Base-by-base conservation (phyloP, 805 yeast genomes). In the Debaryomyces hansenii region DNA sequence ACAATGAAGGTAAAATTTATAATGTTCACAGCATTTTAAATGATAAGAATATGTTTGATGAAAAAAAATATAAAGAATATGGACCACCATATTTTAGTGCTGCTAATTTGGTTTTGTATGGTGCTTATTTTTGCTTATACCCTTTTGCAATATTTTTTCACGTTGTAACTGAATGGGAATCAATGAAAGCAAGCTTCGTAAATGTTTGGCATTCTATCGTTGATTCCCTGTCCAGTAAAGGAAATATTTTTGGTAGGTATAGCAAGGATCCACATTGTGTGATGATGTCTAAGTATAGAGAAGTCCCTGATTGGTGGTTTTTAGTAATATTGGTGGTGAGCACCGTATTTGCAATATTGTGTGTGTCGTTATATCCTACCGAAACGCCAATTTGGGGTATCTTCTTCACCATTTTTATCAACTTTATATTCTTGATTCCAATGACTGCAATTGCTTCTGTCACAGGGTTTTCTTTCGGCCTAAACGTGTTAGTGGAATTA, bases 291-390 rank as follows among this genome's bases (percentile, higher is more conserved):
- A 67, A 63, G 45, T 84, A 85, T 61, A 75, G 75, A 33, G 90
- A 85, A 52, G 88, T 83, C 16, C 94, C 95, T 1, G 86, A 82
- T 52, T 82, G 84, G 83, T 84, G 90, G 88, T 85, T 77, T 55
- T 55, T 66, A 4, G 49, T 63, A 3, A 66, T 79, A 12, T 69
- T 83, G 35, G 46, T 79, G n/a, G 51, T 68, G 11, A 69, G 83
- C 21, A 67, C 82, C 7, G 51, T 70, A 2, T 63, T 77, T 37
- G 63, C 73, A 60, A 60, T 79, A n/a, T 51, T 71, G 0, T 68
- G 77, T 48, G 79, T 79, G 7, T 55, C 70, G 41, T 52, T 74
- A 11, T 78, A 71, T 44, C 80, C 80, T 1, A 70, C 80, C 0
- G 82, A 79, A 41, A 76, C 84, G 5, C 86, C 87, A 2, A 75